phyloP scores from a whole-genome alignment of 2,329 filamentous ascomycete species.

The Fusarium sp. region DNA sequence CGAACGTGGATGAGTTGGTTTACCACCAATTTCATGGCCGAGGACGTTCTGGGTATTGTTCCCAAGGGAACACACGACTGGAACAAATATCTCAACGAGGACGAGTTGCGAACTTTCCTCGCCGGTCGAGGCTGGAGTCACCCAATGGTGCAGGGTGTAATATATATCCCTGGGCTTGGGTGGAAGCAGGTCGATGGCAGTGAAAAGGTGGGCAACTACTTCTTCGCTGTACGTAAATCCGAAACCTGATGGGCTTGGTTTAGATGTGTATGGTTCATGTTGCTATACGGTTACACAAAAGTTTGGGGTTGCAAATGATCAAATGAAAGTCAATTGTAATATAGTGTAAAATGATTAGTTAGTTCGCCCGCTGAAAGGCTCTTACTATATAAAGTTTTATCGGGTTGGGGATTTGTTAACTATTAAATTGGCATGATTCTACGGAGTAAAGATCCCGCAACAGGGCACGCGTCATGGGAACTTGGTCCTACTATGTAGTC shows the following conservation, averaged over 20 bases:
- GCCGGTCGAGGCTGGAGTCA: constrained; percentile 66
- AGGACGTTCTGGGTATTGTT: constrained; percentile 87
- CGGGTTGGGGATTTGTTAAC: not conserved
- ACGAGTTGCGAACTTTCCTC: constrained; percentile 73
- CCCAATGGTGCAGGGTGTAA: constrained; percentile 77
- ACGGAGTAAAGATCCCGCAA: too few relatives aligned
- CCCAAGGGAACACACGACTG: constrained; percentile 95
- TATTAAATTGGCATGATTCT: not conserved
- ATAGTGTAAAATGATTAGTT: constrained; percentile 20
- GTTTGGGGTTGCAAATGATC: not conserved
- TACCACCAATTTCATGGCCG: constrained; percentile 90
- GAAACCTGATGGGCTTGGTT: constrained; percentile 15
- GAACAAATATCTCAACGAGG: constrained; percentile 92
- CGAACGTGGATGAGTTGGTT: constrained; percentile 89
- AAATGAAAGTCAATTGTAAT: constrained; percentile 19
- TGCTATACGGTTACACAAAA: constrained; percentile 4
- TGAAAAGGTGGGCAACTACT: constrained; percentile 93
- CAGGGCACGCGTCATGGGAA: constrained; percentile 4
- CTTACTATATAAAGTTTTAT: not conserved
- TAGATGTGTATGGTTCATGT: constrained; percentile 18
- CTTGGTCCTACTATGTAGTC: not conserved
- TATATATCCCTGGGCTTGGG: constrained; percentile 89
- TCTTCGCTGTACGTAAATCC: constrained; percentile 79
- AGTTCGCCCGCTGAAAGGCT: not conserved
- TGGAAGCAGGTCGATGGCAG: constrained; percentile 86